Percentiles rank a stretch among this genome's conserved stretches.
Conservation (phyloP, 2,329 filamentous ascomycete genomes). For the Myriosclerotinia duriaeana region DNA sequence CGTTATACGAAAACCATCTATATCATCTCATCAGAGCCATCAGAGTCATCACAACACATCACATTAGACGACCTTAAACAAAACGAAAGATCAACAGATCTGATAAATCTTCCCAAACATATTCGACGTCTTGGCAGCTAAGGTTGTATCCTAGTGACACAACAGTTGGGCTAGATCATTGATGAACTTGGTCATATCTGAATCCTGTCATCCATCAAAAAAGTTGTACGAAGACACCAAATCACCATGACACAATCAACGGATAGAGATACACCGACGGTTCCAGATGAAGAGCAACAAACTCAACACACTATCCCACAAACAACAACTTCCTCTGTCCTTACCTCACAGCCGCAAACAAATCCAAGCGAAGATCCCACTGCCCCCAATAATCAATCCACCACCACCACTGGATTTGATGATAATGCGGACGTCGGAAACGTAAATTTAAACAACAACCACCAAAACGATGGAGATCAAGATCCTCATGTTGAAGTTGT, state of each 20-base stretch:
- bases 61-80: too few relatives aligned
- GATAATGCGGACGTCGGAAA: too few relatives aligned
- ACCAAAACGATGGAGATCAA: conserved; percentile 14
- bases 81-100: too few relatives aligned
- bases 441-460: not conserved
- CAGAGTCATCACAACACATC: too few relatives aligned
- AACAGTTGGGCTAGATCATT: not conserved
- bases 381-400: not conserved
- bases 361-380: not conserved
- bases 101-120: not conserved
- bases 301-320: not conserved
- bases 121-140: not conserved
- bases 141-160: not conserved
- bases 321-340: not conserved
- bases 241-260: conserved; percentile 1
- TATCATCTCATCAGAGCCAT: too few relatives aligned
- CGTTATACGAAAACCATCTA: too few relatives aligned
- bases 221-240: not conserved
- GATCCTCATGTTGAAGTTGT: conserved; percentile 16
- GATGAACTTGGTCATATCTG: not conserved
- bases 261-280: not conserved
- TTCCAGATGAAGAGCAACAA: not conserved
- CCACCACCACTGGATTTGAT: not conserved
- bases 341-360: too few relatives aligned
- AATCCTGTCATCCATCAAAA: not conserved